Percentiles rank a stretch among this genome's conserved stretches.
Evolutionary conservation across 2,329 filamentous ascomycete species (phyloP).

Genomic region (Paecilomyces formosus): DNA sequence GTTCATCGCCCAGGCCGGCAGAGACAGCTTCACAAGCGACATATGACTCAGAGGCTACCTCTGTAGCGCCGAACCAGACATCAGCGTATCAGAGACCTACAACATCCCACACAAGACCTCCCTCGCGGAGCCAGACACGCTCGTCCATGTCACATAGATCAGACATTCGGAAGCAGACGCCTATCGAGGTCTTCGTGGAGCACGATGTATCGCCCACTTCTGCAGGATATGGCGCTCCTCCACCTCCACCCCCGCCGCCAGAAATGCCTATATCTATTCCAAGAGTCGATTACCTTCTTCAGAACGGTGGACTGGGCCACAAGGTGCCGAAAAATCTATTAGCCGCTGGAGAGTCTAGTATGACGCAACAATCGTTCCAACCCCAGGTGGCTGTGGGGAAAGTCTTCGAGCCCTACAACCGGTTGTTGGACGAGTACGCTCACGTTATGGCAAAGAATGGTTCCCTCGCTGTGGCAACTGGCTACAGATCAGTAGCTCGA

Average conservation of each 20-base stretch:
- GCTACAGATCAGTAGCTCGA: conserved; percentile 88
- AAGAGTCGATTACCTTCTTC: conserved; percentile 83
- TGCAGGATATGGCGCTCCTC: conserved; percentile 35
- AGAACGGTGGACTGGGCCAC: conserved; percentile 73
- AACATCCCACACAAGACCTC: conserved; percentile 23
- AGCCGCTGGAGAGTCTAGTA: conserved; percentile 40
- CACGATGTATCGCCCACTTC: conserved; percentile 22
- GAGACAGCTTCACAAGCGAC: conserved; percentile 26
- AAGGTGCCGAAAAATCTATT: conserved; percentile 68
- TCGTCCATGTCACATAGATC: conserved; percentile 21
- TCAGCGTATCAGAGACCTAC: conserved; percentile 20
- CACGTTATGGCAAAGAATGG: conserved; percentile 75
- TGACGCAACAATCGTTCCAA: conserved; percentile 52
- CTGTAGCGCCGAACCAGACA: conserved; percentile 37
- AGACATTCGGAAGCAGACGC: conserved; percentile 16
- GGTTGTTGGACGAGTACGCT: conserved; percentile 77
- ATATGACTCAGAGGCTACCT: conserved; percentile 39
- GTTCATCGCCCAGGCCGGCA: conserved; percentile 28
- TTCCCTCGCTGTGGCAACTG: conserved; percentile 88
- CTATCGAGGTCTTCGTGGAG: conserved; percentile 29
- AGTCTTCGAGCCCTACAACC: conserved; percentile 76
- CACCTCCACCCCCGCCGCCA: conserved; percentile 71
- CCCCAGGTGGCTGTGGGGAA: conserved; percentile 61
- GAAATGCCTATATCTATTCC: conserved; percentile 61
- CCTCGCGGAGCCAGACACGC: conserved; percentile 26